phyloP scores from a whole-genome alignment of 2,329 filamentous ascomycete genomes.

The Aspergillus arachidicola region DNA sequence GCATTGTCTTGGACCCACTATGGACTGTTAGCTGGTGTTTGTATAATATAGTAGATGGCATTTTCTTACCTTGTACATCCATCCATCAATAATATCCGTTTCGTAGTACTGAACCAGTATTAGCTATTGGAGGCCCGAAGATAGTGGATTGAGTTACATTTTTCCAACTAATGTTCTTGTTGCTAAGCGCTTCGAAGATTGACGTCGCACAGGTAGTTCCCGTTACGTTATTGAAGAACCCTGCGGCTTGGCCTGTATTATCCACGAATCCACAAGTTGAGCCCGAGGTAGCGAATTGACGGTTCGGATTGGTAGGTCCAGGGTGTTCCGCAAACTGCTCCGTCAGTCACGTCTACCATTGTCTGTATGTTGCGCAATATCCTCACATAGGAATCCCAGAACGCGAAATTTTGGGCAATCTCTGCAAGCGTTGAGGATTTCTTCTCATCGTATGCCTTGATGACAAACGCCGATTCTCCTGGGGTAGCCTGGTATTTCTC shows the following conservation, averaged over 20 bases:
- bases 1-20: constrained; percentile 43
- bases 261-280: constrained; percentile 37
- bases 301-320: constrained; percentile 45
- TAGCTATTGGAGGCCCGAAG: background rate
- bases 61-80: constrained; percentile 34
- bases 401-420: constrained; percentile 41
- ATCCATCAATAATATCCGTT: constrained; percentile 41
- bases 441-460: constrained; percentile 41
- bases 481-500: constrained; percentile 40
- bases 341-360: constrained; percentile 8
- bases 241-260: constrained; percentile 35
- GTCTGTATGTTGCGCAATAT: background rate
- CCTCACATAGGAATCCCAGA: constrained; percentile 40
- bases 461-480: constrained; percentile 39
- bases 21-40: background rate
- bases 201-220: constrained; percentile 39
- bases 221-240: constrained; percentile 37
- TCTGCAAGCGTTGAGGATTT: constrained; percentile 38
- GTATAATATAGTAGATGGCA: background rate
- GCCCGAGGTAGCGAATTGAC: constrained; percentile 43
- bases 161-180: constrained; percentile 42
- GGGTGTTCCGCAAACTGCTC: constrained; percentile 39
- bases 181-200: constrained; percentile 41
- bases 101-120: constrained; percentile 36
- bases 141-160: constrained; percentile 25